phyloP scores from a whole-genome alignment of 495 filamentous ascomycete genomes.

The Podospora pseudopauciseta region DNA sequence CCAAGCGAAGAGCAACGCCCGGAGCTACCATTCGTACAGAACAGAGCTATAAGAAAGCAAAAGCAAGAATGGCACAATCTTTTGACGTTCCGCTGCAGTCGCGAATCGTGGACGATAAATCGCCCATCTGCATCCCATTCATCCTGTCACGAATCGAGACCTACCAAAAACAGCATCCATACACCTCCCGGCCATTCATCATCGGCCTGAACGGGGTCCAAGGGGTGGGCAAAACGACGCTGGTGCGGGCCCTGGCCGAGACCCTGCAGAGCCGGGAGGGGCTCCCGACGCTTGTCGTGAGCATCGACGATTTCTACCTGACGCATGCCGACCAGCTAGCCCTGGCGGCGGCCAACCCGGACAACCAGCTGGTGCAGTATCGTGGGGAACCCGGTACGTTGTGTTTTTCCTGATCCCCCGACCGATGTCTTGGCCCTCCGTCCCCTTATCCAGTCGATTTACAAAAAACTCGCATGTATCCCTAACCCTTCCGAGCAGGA shows the following conservation, averaged over 20 bases:
- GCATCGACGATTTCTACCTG: slow-evolving; percentile 91
- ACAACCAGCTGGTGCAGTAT: slow-evolving; percentile 74
- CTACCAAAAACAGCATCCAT: slow-evolving; percentile 42
- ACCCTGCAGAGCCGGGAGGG: slow-evolving; percentile 64
- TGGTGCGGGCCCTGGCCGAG: slow-evolving; percentile 65
- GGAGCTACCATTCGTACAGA: background rate
- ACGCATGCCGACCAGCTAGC: slow-evolving; percentile 65
- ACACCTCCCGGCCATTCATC: slow-evolving; percentile 47
- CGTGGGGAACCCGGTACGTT: slow-evolving; percentile 68
- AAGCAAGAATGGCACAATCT: slow-evolving; percentile 11
- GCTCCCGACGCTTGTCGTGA: slow-evolving; percentile 71
- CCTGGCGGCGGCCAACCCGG: slow-evolving; percentile 60
- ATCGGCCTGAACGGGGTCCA: slow-evolving; percentile 68
- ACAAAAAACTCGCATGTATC: background rate
- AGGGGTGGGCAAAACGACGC: slow-evolving; percentile 86
- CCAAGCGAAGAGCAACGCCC: background rate
- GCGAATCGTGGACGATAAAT: slow-evolving; percentile 73
- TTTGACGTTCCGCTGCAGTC: slow-evolving; percentile 29
- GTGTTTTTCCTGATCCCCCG: background rate
- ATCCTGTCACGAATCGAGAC: slow-evolving; percentile 61
- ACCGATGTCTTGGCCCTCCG: background rate
- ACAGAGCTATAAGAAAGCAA: background rate
- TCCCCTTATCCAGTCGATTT: background rate
- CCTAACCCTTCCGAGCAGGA: slow-evolving; percentile 36
- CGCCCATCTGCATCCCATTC: slow-evolving; percentile 81